Evolutionary conservation across 306 rosid species (phyloP), one percentile per base, ranked within the genome.

Genomic region (Cicer bijugum): DNA sequence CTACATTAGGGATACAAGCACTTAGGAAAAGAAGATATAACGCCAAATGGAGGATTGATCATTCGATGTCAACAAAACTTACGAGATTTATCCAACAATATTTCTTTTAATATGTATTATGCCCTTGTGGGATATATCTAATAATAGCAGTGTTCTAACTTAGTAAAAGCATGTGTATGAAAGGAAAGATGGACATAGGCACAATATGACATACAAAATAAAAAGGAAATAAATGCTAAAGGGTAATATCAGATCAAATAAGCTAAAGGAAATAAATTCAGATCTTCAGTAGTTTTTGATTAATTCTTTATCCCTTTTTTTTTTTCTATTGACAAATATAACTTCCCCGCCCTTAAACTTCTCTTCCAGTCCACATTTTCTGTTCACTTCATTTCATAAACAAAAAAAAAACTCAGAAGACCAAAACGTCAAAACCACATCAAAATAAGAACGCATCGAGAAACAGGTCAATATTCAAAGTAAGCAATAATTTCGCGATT

Each of bases 381-480:
- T 5, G 69, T 9, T 56, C 37, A 47, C 42, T 6, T n/a, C 39
- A 43, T 51, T 50, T 20, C 64, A 50, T 52, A 7, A 14, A 70
- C 10, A 20, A 8, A 67, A n/a, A 45, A 43, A 15, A 47, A 51
- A 40, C 38, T 12, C n/a, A 47, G 2, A 38, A 11, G 39, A 51
- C 50, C 57, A 51, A 28, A 28, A 28, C 5, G 35, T 45, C 3
- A 7, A 19, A 66, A 12, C 19, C 15, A 47, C n/a, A 43, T 43
- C 17, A 61, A 23, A 23, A 0, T 57, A 56, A 57, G 16, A 3
- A 38, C 7, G n/a, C 10, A 1, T 23, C 9, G n/a, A 63, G 1
- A 39, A 63, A 39, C 69, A 63, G n/a, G 40, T n/a, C 48, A 33
- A 69, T 45, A 11, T 17, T 55, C 15, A 50, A 59, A 59, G 17